Percentiles rank a stretch among this genome's conserved stretches.
Evolutionary conservation across 768 basidiomycete genomes (phyloP).

Genomic region (Lactarius akahatsu): DNA sequence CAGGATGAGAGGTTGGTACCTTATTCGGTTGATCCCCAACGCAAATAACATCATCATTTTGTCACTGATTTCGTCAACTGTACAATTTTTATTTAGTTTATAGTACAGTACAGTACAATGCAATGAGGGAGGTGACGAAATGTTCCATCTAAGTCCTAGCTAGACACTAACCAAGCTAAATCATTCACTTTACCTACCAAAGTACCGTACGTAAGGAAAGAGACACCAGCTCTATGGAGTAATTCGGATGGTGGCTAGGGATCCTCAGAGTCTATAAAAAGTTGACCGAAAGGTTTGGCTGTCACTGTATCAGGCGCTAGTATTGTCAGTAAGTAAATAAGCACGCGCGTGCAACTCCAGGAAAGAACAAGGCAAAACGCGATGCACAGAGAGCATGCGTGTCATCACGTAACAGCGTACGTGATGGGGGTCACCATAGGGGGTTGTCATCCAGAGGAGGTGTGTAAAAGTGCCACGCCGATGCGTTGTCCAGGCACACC

Average conservation of each 20-base stretch:
- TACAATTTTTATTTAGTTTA: too few relatives aligned
- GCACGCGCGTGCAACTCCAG: background rate
- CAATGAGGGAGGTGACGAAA: too few relatives aligned
- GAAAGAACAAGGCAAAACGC: background rate
- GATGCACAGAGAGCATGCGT: background rate
- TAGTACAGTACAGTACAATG: too few relatives aligned
- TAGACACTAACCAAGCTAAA: too few relatives aligned
- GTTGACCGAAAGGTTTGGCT: background rate
- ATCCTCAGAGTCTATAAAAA: background rate
- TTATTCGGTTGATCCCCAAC: background rate
- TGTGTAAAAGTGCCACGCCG: background rate
- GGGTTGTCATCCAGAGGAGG: background rate
- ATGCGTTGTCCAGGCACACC: constrained; percentile 16
- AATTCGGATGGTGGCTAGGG: background rate
- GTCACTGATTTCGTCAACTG: background rate
- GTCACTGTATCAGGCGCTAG: background rate
- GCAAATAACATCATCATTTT: background rate
- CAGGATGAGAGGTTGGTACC: background rate
- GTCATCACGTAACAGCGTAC: background rate
- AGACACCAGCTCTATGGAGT: background rate
- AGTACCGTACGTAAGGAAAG: too few relatives aligned
- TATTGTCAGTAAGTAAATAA: background rate
- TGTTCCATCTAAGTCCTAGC: too few relatives aligned
- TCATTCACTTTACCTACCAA: too few relatives aligned
- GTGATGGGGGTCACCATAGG: background rate